phyloP scores from a whole-genome alignment of 768 basidiomycete genomes.

The Tricholoma sp. region DNA sequence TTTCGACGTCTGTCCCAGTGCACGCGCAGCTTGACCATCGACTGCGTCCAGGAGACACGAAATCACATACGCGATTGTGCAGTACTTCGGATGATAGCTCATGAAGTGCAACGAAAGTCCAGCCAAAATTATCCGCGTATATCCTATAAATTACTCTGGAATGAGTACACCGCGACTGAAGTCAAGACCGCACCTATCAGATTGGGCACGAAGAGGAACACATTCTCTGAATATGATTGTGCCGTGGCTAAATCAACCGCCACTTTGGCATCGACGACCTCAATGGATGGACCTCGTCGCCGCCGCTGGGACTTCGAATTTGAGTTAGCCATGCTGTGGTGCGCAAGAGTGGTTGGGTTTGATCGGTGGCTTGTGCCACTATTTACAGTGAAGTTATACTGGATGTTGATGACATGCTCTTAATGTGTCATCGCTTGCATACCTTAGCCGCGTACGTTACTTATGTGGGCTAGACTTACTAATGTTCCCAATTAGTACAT shows the following conservation, averaged over 20 bases:
- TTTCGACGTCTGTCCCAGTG: conserved; percentile 86
- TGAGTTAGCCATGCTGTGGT: conserved; percentile 21
- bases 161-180: conserved; percentile 2
- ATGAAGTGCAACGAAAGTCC: conserved; percentile 87
- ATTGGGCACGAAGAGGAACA: conserved; percentile 96
- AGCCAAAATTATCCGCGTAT: conserved; percentile 86
- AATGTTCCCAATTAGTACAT: not conserved
- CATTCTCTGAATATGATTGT: conserved; percentile 88
- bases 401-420: not conserved
- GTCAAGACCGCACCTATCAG: conserved; percentile 67
- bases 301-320: conserved; percentile 31
- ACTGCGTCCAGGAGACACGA: conserved; percentile 94
- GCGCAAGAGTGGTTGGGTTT: not conserved
- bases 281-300: conserved; percentile 48
- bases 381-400: not conserved
- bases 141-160: conserved; percentile 47
- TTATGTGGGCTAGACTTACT: too few species aligned
- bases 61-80: conserved; percentile 82
- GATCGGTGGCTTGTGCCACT: not conserved
- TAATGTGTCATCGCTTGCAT: conserved; percentile 1
- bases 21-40: conserved; percentile 89
- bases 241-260: conserved; percentile 85
- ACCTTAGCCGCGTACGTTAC: not conserved
- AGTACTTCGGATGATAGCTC: conserved; percentile 91
- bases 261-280: conserved; percentile 76